Conservation (phyloP, 1,139 yeast species). For the Lodderomyces pseudojiufengensis region DNA sequence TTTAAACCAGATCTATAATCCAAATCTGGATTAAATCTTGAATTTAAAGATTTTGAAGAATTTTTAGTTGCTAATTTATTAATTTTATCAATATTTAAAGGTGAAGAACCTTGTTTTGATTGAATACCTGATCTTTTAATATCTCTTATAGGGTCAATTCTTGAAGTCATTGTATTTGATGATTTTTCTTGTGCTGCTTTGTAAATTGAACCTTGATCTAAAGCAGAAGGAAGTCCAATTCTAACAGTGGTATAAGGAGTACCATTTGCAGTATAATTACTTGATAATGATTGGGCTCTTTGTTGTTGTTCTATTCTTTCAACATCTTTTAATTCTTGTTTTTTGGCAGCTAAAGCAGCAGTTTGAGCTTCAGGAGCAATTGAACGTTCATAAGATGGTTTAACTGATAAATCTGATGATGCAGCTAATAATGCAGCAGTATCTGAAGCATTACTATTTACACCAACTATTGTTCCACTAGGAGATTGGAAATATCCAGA, state of each 20-base stretch:
- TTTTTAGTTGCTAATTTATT: slow-evolving; percentile 42
- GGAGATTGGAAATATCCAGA: slow-evolving; percentile 76
- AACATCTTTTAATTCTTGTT: slow-evolving; percentile 27
- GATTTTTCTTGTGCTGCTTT: slow-evolving; percentile 44
- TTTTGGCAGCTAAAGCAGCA: slow-evolving; percentile 60
- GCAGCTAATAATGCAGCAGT: slow-evolving; percentile 76
- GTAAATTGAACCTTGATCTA: slow-evolving; percentile 35
- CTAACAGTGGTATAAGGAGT: slow-evolving; percentile 15
- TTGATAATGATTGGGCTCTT: slow-evolving; percentile 10
- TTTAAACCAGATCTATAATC: slow-evolving; percentile 43
- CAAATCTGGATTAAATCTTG: slow-evolving; percentile 43
- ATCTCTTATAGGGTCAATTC: slow-evolving; percentile 46
- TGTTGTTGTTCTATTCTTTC: slow-evolving; percentile 3
- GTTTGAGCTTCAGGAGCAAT: slow-evolving; percentile 64
- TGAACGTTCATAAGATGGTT: slow-evolving; percentile 58
- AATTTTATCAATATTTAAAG: slow-evolving; percentile 41
- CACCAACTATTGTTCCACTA: slow-evolving; percentile 66
- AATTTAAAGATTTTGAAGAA: slow-evolving; percentile 38
- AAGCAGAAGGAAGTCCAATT: slow-evolving; percentile 37
- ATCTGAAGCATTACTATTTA: slow-evolving; percentile 63
- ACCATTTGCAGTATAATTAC: slow-evolving; percentile 11
- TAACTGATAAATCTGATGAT: slow-evolving; percentile 58
- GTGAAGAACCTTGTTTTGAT: slow-evolving; percentile 22
- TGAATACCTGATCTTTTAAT: slow-evolving; percentile 44
- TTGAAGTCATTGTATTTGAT: slow-evolving; percentile 41